Evolutionary conservation across 1,284 basidiomycete genomes (phyloP).

Genomic region (Moesziomyces antarcticus): DNA sequence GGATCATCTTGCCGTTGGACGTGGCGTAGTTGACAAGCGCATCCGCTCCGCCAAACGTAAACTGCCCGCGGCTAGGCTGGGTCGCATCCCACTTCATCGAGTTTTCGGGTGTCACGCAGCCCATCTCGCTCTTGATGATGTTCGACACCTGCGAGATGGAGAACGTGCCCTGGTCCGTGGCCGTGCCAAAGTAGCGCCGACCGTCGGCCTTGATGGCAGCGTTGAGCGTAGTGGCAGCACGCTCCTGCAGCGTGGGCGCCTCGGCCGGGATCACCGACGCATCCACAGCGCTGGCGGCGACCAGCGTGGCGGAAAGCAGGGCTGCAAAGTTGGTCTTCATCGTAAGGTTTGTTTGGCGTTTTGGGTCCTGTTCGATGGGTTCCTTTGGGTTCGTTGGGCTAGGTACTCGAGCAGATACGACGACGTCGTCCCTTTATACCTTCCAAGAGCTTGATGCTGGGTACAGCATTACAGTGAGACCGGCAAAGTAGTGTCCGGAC

Average conservation of each 20-base stretch:
- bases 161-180: constrained; percentile 8
- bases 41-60: constrained; percentile 15
- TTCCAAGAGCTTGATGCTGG: too few relatives aligned
- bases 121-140: constrained; percentile 19
- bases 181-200: constrained; percentile 12
- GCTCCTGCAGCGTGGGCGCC: constrained; percentile 2
- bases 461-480: too few relatives aligned
- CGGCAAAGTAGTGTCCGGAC: too few relatives aligned
- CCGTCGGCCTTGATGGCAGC: constrained; percentile 8
- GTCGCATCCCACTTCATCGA: constrained; percentile 32
- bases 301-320: constrained; percentile 12
- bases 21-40: constrained; percentile 25
- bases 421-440: too few relatives aligned
- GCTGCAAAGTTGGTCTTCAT: constrained; percentile 32
- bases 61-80: constrained; percentile 14
- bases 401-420: too few relatives aligned
- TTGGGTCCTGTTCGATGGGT: too few relatives aligned
- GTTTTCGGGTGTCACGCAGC: constrained; percentile 21
- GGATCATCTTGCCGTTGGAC: constrained; percentile 18
- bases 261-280: constrained; percentile 15
- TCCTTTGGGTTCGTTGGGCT: not conserved
- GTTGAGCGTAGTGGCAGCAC: constrained; percentile 15
- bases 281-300: constrained; percentile 4
- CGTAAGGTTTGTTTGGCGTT: not conserved
- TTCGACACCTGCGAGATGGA: constrained; percentile 1